A percentile compares a stretch with the other conserved stretches of the same genome.
phyloP scores from a whole-genome alignment of 306 rosid species.

The Abrus precatorius region DNA sequence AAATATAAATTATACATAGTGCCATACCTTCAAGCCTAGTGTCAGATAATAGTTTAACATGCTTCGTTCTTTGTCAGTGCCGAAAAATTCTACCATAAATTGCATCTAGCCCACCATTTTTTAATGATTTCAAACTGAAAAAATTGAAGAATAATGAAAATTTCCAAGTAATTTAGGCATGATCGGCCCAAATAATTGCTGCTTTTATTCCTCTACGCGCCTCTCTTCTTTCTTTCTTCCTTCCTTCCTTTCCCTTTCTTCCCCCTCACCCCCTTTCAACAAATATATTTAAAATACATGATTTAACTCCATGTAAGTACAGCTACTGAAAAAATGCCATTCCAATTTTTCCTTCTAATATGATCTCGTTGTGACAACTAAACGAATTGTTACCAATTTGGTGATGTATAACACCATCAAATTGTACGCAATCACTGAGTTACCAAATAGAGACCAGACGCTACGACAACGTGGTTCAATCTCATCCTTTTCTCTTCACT shows the following conservation, averaged over 20 bases:
- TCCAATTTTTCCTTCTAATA: not conserved
- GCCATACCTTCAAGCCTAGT: not conserved
- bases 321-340: not conserved
- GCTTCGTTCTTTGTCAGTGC: not conserved
- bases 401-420: not conserved
- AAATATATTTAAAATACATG: too few species aligned
- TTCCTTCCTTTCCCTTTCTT: not conserved
- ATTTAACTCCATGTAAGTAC: too few species aligned
- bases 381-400: not conserved
- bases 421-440: not conserved
- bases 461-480: not conserved
- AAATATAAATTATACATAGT: not conserved
- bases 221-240: not conserved
- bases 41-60: not conserved
- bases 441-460: not conserved
- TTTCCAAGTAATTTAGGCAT: not conserved
- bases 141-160: not conserved
- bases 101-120: not conserved
- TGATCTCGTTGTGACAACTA: not conserved
- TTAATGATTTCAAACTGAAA: conserved; percentile 12
- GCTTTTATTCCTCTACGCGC: not conserved
- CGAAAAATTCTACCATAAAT: not conserved
- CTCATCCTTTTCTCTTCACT: not conserved
- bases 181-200: not conserved
- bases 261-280: too few species aligned